A percentile compares a stretch with the other conserved stretches of the same genome.
These are phyloP conservation scores for Trichosporon sp. DNA, from an alignment of 1,284 basidiomycete genomes.

Conservation along the genomic window DNA sequence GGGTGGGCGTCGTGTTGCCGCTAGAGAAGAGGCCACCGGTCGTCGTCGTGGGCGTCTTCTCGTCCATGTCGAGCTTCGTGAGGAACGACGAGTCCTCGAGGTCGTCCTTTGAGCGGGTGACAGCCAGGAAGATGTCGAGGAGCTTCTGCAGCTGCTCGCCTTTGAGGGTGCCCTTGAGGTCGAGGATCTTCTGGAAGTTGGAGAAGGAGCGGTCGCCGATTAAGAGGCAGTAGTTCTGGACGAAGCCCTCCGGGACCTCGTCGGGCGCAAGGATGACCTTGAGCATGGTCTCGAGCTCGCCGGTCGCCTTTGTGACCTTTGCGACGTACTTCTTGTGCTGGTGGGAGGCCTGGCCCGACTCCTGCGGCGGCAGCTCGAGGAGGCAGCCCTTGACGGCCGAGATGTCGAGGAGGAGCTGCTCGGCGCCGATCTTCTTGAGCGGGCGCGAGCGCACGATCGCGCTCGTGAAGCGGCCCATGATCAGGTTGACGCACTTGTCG, in stretches of 20 bases:
- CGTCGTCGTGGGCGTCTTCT: constrained; percentile 16
- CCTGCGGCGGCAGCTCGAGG: constrained; percentile 63
- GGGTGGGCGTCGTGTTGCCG: constrained; percentile 14
- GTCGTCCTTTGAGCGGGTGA: constrained; percentile 81
- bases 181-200: constrained; percentile 98
- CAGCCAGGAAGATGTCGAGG: constrained; percentile 82
- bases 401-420: constrained; percentile 89
- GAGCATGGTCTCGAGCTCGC: constrained; percentile 78
- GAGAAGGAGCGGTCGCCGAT: constrained; percentile 88
- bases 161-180: constrained; percentile 88
- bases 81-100: constrained; percentile 84
- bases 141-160: constrained; percentile 73
- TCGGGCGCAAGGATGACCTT: constrained; percentile 90
- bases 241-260: constrained; percentile 86
- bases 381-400: constrained; percentile 78
- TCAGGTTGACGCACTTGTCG: constrained; percentile 79
- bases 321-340: constrained; percentile 70
- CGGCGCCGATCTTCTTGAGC: constrained; percentile 81
- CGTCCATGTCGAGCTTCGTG: constrained; percentile 87
- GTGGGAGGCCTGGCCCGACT: constrained; percentile 38
- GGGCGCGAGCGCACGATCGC: constrained; percentile 81
- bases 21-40: constrained; percentile 4
- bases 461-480: constrained; percentile 79
- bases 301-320: constrained; percentile 75
- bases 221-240: constrained; percentile 85